Evolutionary conservation across 192 early-diverging fungal species (phyloP).

Genomic region (Backusella tuberculispora): DNA sequence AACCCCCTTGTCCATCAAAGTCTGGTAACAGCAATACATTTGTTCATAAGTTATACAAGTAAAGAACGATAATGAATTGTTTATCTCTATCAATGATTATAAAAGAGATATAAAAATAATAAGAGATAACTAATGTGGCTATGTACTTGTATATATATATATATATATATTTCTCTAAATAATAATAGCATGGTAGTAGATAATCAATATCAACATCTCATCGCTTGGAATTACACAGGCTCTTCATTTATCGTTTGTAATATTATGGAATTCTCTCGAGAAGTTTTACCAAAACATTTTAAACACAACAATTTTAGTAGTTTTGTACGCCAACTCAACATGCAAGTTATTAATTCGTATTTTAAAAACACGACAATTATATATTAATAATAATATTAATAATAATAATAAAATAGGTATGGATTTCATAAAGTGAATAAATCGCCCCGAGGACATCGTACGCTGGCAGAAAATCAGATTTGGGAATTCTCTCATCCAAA

Average conservation of each 20-base stretch:
- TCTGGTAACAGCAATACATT: conserved; percentile 52
- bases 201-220: conserved; percentile 83
- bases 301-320: conserved; percentile 92
- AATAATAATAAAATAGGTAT: conserved; percentile 64
- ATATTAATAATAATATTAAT: background rate
- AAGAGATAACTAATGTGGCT: background rate
- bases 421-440: conserved; percentile 94
- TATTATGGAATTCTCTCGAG: conserved; percentile 85
- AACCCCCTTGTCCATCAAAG: conserved; percentile 1
- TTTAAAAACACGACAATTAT: conserved; percentile 1
- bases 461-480: conserved; percentile 87
- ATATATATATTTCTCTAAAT: conserved; percentile 5
- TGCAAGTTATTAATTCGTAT: conserved; percentile 53
- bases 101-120: background rate
- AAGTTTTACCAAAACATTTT: conserved; percentile 91
- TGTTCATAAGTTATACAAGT: conserved; percentile 64
- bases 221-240: conserved; percentile 90
- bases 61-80: conserved; percentile 21
- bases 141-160: background rate
- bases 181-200: conserved; percentile 78
- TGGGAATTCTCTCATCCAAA: conserved; percentile 90
- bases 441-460: conserved; percentile 81
- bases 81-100: background rate
- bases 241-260: conserved; percentile 90
- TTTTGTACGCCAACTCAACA: conserved; percentile 88